Evolutionary conservation across 345 rosid genomes (phyloP), one percentile per base, ranked within the genome.

Genomic region (Acer saccharum): DNA sequence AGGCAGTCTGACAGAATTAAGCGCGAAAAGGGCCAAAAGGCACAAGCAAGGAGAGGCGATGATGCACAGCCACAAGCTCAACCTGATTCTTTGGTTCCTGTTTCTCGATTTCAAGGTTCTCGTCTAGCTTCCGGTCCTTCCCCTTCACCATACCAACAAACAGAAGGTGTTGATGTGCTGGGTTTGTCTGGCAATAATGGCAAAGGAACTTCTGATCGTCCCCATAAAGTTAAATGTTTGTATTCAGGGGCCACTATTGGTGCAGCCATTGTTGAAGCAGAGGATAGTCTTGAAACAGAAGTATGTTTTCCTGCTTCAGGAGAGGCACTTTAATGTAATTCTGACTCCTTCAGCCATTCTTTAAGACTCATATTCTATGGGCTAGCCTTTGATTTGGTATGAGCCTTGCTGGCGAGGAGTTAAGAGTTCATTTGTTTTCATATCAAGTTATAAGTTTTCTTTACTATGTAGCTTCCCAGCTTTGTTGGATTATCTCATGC

Each of bases 91-190:
- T 84, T 96, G 81, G 98, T 94, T 81, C 90, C 98, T 27, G 92
- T 89, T 84, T 46, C 92, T 81, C 87, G 82, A 73, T 91, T 83
- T 85, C 91, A 73, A 67, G 94, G 98, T 77, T 92, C 98, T 76
- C 90, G 97, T 73, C 99, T 96, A 75, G 95, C 99, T 76, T 89
- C 98, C 20, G 97, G 90, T 78, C 91, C 94, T 78, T 58, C 85
- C 50, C 92, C 98, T 65, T 89, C 98, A 61, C 99, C 98, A 54
- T 96, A 75, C 85, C 91, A 88, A 87, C 80, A 77, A 63, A 67
- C 65, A 39, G 69, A 75, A 71, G 12, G 18, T 65, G 54, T 70
- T 72, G 18, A 72, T 61, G 71, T 69, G 68, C 44, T 68, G 73
- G 17, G n/a, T 61, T 32, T 64, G 68, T 27, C 43, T 10, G 29